Percentiles rank a stretch among this genome's conserved stretches.
These are phyloP conservation scores for Boletus fagicola DNA, from an alignment of 768 basidiomycete species.

Conservation along the genomic window DNA sequence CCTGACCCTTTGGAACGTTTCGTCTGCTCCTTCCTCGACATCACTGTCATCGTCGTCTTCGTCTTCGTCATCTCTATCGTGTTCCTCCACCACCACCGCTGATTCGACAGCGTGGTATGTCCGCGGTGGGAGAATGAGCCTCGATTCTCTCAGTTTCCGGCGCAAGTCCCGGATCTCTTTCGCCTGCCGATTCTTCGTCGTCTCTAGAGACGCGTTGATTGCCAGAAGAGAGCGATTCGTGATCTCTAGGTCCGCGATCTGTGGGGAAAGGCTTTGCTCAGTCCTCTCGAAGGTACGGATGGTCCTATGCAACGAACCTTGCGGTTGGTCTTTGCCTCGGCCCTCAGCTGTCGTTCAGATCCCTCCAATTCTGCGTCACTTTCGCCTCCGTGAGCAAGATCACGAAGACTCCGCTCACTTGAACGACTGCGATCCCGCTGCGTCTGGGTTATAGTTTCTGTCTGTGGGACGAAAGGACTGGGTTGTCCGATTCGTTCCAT, in stretches of 20 bases:
- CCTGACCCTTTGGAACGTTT: constrained; percentile 61
- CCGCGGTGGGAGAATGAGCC: constrained; percentile 71
- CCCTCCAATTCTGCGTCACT: constrained; percentile 34
- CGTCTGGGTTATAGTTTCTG: constrained; percentile 10
- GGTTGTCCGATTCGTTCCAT: constrained; percentile 20
- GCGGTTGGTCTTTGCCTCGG: constrained; percentile 80
- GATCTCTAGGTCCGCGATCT: constrained; percentile 94
- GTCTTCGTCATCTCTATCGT: constrained; percentile 37
- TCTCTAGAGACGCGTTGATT: constrained; percentile 82
- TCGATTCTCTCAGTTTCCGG: constrained; percentile 77
- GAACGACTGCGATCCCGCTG: constrained; percentile 24
- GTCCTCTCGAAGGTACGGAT: background rate
- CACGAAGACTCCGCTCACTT: constrained; percentile 14
- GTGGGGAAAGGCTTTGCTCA: constrained; percentile 4
- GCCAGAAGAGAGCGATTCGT: constrained; percentile 82
- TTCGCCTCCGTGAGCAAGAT: constrained; percentile 24
- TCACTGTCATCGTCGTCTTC: constrained; percentile 43
- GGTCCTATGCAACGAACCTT: constrained; percentile 51
- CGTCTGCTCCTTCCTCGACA: constrained; percentile 45
- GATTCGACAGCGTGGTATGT: constrained; percentile 58
- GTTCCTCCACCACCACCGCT: constrained; percentile 42
- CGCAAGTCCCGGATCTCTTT: constrained; percentile 84
- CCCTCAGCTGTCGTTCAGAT: constrained; percentile 55
- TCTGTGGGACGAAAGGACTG: constrained; percentile 13
- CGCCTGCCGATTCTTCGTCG: constrained; percentile 73